Evolutionary conservation across 2,329 filamentous ascomycete species (phyloP), one percentile per base, ranked within the genome.

Genomic region (Sporothrix variecibatus): DNA sequence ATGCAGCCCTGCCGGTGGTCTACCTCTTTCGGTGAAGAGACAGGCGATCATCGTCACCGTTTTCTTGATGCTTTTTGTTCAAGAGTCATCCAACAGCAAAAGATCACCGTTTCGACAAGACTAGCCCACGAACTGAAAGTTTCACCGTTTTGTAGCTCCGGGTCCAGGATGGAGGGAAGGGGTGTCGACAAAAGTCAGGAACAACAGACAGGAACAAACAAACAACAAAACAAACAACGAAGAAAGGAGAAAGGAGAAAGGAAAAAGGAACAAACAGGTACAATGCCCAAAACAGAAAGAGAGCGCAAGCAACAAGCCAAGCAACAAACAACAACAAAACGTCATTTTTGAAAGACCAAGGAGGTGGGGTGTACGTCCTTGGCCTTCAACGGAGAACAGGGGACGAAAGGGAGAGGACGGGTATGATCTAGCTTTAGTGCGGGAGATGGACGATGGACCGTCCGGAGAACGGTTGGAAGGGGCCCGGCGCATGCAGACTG

Each of bases 361-460:
- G 53, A 17, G 53, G 49, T n/a, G 49, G 53, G 26, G 53, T 31
- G 53, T 58, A 58, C 26, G 4, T 58, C 53, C 53, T 58, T 26
- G 23, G 2, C 12, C 53, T 17, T 58, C 53, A 31, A 15, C 23
- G 12, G 26, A 26, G 26, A 31, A 53, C 20, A 58, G 26, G 53
- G 53, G 26, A 17, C 17, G 2, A 31, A 58, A 58, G 53, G 26
- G 53, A 58, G 49, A 4, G 11, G 26, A 28, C 53, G 4, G 26
- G 26, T 56, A 6, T 58, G 53, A 17, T 31, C 53, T 26, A 58
- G 15, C 1, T 31, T 58, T 58, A 58, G 53, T 58, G 53, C 26
- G 53, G 53, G 53, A 58, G 53, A 58, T 58, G 53, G 53, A 58
- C 53, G 53, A 58, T 58, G 26, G 53, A 58, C 53, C 53, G 53